phyloP scores from a whole-genome alignment of 352 stramenopile genomes.

The Phytophthora ramorum region DNA sequence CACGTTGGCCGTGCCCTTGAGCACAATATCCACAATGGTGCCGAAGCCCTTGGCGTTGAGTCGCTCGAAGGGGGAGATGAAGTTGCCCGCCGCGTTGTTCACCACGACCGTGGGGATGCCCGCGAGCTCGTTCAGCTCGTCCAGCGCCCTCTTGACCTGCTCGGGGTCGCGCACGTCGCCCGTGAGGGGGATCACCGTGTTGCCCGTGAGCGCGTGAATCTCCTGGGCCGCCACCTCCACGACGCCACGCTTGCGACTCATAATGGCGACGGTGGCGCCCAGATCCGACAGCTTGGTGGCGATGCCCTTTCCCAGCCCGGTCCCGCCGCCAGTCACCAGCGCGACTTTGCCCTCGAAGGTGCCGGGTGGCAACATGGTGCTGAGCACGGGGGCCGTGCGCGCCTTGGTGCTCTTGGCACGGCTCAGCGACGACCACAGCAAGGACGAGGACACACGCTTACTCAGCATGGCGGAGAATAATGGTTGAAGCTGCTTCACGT shows the following conservation, averaged over 20 bases:
- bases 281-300: conserved; percentile 93
- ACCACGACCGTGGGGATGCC: conserved; percentile 83
- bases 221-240: conserved; percentile 86
- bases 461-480: conserved; percentile 29
- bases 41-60: conserved; percentile 95
- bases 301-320: conserved; percentile 95
- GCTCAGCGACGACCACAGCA: conserved; percentile 2
- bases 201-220: conserved; percentile 73
- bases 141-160: conserved; percentile 87
- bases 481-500: conserved; percentile 28
- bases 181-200: conserved; percentile 68
- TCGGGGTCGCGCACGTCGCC: conserved; percentile 92
- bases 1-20: conserved; percentile 88
- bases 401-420: conserved; percentile 31
- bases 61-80: conserved; percentile 92
- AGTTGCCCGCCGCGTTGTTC: conserved; percentile 94
- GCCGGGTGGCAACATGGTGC: conserved; percentile 73
- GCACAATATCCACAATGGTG: conserved; percentile 97
- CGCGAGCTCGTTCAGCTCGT: conserved; percentile 68
- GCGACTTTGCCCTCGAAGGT: conserved; percentile 87
- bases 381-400: conserved; percentile 45
- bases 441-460: conserved; percentile 12
- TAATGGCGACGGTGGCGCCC: conserved; percentile 94
- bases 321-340: conserved; percentile 95
- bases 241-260: conserved; percentile 93